Percentiles rank a stretch among this genome's conserved stretches.
phyloP scores from a whole-genome alignment of 73 alveolate genomes.

The Paramecium biaurelia region DNA sequence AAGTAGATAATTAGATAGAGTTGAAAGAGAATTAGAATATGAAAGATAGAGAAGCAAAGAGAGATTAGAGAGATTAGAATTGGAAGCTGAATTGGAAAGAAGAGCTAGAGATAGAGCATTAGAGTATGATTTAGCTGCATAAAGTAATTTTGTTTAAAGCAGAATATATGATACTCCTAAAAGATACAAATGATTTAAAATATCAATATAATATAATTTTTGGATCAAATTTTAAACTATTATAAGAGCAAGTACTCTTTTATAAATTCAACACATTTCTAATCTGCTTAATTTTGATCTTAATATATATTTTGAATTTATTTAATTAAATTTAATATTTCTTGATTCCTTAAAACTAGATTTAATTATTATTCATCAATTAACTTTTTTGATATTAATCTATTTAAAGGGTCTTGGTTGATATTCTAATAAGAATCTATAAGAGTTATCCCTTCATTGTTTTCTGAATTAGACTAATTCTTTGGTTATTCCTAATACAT shows the following conservation, averaged over 20 bases:
- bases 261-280: slow-evolving; percentile 29
- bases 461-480: neutral
- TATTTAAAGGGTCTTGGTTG: neutral
- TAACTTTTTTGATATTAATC: neutral
- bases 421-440: neutral
- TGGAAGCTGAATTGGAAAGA: slow-evolving; percentile 51
- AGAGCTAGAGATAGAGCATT: slow-evolving; percentile 57
- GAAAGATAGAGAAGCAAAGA: slow-evolving; percentile 44
- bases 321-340: neutral
- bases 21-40: slow-evolving; percentile 49
- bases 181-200: slow-evolving; percentile 25
- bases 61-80: slow-evolving; percentile 42
- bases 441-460: neutral
- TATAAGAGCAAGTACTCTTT: slow-evolving; percentile 5
- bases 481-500: neutral
- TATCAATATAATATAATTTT: neutral
- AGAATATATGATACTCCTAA: slow-evolving; percentile 56
- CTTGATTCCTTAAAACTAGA: neutral
- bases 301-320: neutral
- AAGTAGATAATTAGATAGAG: slow-evolving; percentile 54
- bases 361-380: neutral
- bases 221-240: slow-evolving; percentile 7
- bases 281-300: neutral
- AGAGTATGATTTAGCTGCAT: slow-evolving; percentile 32
- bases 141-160: slow-evolving; percentile 39